Conservation (phyloP, 2,329 filamentous ascomycete species). For the Calonectria hawksworthii region DNA sequence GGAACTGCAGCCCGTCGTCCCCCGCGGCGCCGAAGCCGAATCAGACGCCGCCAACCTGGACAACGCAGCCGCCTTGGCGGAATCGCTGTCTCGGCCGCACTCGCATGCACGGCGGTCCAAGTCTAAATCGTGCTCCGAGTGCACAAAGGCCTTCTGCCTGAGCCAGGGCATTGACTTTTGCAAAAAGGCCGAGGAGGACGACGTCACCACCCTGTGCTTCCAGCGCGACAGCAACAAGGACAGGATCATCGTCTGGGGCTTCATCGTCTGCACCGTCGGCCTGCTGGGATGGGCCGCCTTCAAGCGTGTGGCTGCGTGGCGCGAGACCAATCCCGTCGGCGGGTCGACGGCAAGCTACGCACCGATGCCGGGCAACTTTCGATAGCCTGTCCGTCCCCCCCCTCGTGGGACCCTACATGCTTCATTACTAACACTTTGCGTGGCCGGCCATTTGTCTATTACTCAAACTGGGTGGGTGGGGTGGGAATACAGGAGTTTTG, state of each 20-base stretch:
- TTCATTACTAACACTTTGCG: conserved; percentile 2
- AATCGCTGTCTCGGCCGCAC: conserved; percentile 3
- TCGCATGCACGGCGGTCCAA: conserved; percentile 50
- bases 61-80: neutral
- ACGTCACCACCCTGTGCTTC: conserved; percentile 75
- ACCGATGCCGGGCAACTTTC: conserved; percentile 45
- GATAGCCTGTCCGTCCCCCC: conserved; percentile 20
- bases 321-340: conserved; percentile 49
- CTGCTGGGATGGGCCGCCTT: conserved; percentile 72
- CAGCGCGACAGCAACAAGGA: conserved; percentile 78
- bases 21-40: conserved; percentile 17
- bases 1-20: conserved; percentile 34
- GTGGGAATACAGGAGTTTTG: conserved; percentile 19
- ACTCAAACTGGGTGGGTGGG: conserved; percentile 2
- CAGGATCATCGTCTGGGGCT: conserved; percentile 75
- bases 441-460: conserved; percentile 13
- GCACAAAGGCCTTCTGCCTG: conserved; percentile 76
- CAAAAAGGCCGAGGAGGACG: conserved; percentile 71
- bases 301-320: conserved; percentile 61
- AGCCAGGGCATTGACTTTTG: conserved; percentile 73
- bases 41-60: neutral
- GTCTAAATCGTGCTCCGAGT: conserved; percentile 69
- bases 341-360: conserved; percentile 48
- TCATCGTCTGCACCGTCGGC: conserved; percentile 71
- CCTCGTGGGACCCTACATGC: neutral